Evolutionary conservation across 2,329 filamentous ascomycete species (phyloP).

Genomic region (Aspergillus viridinutans): DNA sequence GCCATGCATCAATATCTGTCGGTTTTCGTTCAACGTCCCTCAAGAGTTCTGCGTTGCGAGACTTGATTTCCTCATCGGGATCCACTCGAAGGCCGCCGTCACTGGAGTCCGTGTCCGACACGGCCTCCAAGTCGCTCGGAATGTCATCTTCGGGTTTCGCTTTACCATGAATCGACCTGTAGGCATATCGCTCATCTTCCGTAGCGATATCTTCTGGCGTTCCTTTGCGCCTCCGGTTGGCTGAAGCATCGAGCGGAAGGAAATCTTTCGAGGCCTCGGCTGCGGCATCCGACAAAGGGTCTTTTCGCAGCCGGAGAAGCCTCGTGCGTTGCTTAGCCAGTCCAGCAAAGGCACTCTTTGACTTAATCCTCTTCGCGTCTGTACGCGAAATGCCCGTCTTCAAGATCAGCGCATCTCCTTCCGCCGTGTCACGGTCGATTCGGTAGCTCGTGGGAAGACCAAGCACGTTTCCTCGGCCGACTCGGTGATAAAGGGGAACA

Average conservation of each 20-base stretch:
- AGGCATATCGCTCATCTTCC: constrained; percentile 52
- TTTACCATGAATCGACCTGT: constrained; percentile 63
- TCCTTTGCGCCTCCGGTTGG: constrained; percentile 40
- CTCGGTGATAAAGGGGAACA: constrained; percentile 66
- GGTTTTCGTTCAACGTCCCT: constrained; percentile 63
- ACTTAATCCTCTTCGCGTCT: constrained; percentile 46
- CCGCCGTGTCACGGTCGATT: constrained; percentile 62
- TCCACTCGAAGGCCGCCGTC: constrained; percentile 34
- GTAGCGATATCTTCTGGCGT: constrained; percentile 29
- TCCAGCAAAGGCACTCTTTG: constrained; percentile 36
- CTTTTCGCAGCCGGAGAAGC: constrained; percentile 24
- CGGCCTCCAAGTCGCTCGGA: constrained; percentile 47
- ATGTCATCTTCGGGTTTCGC: constrained; percentile 47
- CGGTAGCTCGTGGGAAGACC: constrained; percentile 58
- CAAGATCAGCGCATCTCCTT: constrained; percentile 37
- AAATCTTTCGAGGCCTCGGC: constrained; percentile 29
- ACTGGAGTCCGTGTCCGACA: constrained; percentile 45
- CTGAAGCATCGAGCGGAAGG: constrained; percentile 24
- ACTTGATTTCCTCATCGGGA: constrained; percentile 42
- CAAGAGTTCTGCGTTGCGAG: constrained; percentile 53
- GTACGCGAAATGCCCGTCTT: constrained; percentile 28
- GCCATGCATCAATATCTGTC: constrained; percentile 66
- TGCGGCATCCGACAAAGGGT: constrained; percentile 11
- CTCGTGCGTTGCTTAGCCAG: constrained; percentile 16
- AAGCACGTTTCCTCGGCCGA: constrained; percentile 65